These are phyloP conservation scores for Ulota crispa DNA, from an alignment of 225 moss, liverwort and hornwort genomes.

Conservation along the genomic window DNA sequence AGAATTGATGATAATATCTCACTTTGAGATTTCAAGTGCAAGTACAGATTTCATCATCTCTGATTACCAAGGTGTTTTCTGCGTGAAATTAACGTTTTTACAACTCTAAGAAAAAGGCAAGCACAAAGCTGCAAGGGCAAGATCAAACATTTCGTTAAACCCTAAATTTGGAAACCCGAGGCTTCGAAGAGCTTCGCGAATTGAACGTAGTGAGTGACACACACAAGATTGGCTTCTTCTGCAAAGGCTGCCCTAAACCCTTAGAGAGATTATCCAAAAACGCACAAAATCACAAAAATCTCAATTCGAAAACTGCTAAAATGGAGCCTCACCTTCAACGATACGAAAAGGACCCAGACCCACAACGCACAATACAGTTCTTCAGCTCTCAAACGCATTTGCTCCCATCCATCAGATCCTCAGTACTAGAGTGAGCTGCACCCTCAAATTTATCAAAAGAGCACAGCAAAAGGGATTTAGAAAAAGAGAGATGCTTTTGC, in stretches of 20 bases:
- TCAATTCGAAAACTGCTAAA: background rate
- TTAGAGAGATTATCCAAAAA: background rate
- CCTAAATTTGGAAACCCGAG: background rate
- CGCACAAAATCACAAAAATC: background rate
- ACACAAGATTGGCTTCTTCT: background rate
- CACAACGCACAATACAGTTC: background rate
- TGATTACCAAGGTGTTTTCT: background rate
- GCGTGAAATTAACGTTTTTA: background rate
- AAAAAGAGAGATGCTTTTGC: background rate
- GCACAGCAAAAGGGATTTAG: background rate
- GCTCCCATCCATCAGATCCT: background rate
- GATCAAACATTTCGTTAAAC: background rate
- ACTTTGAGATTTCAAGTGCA: background rate
- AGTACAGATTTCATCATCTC: background rate
- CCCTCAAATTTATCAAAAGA: background rate
- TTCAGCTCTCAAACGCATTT: constrained; percentile 2
- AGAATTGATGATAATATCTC: background rate
- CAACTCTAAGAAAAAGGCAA: background rate
- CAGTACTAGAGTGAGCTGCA: background rate
- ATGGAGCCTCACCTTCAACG: background rate
- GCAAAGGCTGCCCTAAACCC: background rate
- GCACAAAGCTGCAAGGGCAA: background rate
- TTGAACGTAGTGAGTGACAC: background rate
- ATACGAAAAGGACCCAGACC: background rate
- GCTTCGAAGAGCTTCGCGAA: background rate